Base-by-base conservation (phyloP, 2,329 filamentous ascomycete genomes). In the Colletotrichum sp. region DNA sequence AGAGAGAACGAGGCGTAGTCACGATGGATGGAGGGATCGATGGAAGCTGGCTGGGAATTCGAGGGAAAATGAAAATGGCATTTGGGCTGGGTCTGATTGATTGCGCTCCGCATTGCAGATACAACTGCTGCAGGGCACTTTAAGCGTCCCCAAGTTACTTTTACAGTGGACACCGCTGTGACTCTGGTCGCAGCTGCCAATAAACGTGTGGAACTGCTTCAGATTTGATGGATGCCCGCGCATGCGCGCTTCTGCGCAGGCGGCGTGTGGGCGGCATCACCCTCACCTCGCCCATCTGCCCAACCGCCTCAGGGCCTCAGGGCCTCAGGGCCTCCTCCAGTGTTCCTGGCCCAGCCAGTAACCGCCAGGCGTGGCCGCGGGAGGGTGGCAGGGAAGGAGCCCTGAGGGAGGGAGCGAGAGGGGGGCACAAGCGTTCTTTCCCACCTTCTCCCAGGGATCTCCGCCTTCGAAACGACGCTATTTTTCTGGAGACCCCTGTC, bases 1-100 rank as follows among this genome's bases (percentile, higher is more conserved):
- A 32, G 16, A 59, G n/a, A 26, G 66, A 61, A 24, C 18, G 62
- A 75, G 73, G 69, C 69, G 73, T 75, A 69, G 73, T 75, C 73
- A 73, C 69, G 73, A 75, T 73, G 58, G 58, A 34, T n/a, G 28
- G 30, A 58, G 18, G 56, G 26, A n/a, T 72, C 16, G n/a, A 59
- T 59, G 56, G 26, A 30, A 61, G 52, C 28, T 43, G 34, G 52
- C 18, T 16, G 70, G 26, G 28, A 56, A 16, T 38, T 67, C 9
- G 21, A 55, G 65, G 65, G 65, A 43, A 68, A 59, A 30, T 68
- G 52, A 30, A 58, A 68, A 68, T 59, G 65, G 52, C 52, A 68
- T 59, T 48, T 65, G 34, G 55, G 55, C 10, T 59, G 65, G 65
- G 30, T 59, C 58, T 68, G 30, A 68, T 68, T 58, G 65, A 36